Evolutionary conservation across 2,329 filamentous ascomycete genomes (phyloP), one percentile per base, ranked within the genome.

Genomic region (Fusarium sp.): DNA sequence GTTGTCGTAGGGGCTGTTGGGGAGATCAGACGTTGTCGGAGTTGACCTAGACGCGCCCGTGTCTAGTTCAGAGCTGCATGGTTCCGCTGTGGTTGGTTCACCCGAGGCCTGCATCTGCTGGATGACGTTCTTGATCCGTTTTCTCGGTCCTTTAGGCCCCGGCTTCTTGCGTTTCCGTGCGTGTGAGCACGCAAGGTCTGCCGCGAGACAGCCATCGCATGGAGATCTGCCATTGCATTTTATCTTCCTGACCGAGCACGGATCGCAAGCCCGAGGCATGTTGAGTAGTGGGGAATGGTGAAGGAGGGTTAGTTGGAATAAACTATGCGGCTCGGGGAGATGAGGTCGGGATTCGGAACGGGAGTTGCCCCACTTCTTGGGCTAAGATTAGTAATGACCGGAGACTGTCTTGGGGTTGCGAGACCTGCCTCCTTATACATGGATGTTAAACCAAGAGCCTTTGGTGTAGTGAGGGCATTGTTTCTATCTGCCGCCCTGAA

Each of bases 91-190:
- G 16, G 10, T 5, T 8, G 4, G 50, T 6, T 27, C 22, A 16
- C 9, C 18, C 2, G 13, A 40, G 24, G 40, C 42, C 22, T 31
- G 54, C 20, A 62, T 50, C 27, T 71, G 37, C 13, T 60, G 27
- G 38, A 71, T 71, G 11, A 54, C 69, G 14, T 71, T 69, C 10
- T 71, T 71, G 13, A 69, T 71, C 8, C 59, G 68, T 22, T 71
- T 71, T 13, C 69, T 59, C 2, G 69, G 69, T 27, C 69, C 69
- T 14, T 71, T 71, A 0, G 69, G 69, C 0, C 69, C 69, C 1
- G 68, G 67, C 24, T 71, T 71, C 45, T 71, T 71, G 10, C 69
- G 69, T 47, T 68, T 64, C 18, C 69, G 62, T 6, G 58, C 45
- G n/a, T 67, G 70, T 11, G 69, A 71, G 24, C 69, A 71, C 3